Base-by-base conservation (phyloP, 495 filamentous ascomycete species). In the Penicillium cinerascens region DNA sequence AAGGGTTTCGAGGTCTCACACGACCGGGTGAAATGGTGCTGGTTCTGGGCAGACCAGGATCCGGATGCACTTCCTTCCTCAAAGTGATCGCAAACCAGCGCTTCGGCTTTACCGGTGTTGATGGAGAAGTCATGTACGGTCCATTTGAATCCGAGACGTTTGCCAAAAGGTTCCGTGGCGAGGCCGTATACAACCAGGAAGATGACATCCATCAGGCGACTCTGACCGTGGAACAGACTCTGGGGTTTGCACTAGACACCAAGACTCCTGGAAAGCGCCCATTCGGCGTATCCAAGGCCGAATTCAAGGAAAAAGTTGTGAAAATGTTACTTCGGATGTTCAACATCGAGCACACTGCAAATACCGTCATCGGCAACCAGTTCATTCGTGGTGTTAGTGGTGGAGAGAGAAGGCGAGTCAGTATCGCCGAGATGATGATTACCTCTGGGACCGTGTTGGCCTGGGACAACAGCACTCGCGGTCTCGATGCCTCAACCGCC, bases 11-110 rank as follows among this genome's bases (percentile, higher is more conserved):
- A 6, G 84, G 84, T 27, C 72, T 84, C 45, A 71, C 79, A 27
- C 84, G 85, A 55, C 84, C 88, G 0, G 92, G 92, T 15, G 91
- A 97, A 68, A 95, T 96, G 91, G 77, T 95, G 1, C 72, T 97
- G 17, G 92, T 97, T 9, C 77, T 97, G 17, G 91, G 92, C 10
- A 81, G 87, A 47, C 92, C 92, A 0, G 92, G 91, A 0, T 86
- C 84, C 8, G 91, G 91, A 29, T 96, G 91, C 65, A 91, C 91
- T 0, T 90, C 90, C 0, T 92, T 96, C 58, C 73, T 96, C 18
- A 95, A 93, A 65, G 80, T 85, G 20, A 87, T 97, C 54, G 81
- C 86, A 15, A 95, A 95, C 56, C 87, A 91, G 60, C 78, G 88
- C 6, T 81, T 78, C 58, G 91, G 91, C 35, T 95, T 90, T 59